phyloP scores from a whole-genome alignment of 2,329 filamentous ascomycete genomes.

The Xylariaceae sp. region DNA sequence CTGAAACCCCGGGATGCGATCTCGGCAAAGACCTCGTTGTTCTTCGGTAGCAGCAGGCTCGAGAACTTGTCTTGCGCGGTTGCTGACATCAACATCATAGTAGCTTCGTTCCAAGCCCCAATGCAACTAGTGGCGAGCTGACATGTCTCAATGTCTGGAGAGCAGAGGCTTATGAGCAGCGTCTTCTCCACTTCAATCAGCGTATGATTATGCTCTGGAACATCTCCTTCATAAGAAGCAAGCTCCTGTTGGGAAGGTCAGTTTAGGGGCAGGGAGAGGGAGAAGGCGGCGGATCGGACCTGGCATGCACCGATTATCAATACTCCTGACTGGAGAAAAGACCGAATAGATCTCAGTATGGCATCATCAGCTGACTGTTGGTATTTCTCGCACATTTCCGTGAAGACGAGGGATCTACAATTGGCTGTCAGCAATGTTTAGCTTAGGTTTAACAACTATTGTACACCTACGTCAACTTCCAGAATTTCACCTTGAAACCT shows the following conservation, averaged over 20 bases:
- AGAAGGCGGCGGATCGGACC: constrained; percentile 25
- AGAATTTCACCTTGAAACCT: constrained; percentile 38
- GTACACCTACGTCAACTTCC: constrained; percentile 41
- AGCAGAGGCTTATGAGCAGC: constrained; percentile 57
- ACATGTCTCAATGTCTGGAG: constrained; percentile 57
- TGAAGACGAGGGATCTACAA: constrained; percentile 37
- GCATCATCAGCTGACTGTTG: constrained; percentile 34
- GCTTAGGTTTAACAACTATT: too few species aligned
- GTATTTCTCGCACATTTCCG: constrained; percentile 42
- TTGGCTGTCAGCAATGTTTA: too few species aligned
- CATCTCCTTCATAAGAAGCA: constrained; percentile 44
- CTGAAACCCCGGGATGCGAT: constrained; percentile 57
- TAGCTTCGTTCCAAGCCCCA: constrained; percentile 55
- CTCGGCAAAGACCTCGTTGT: constrained; percentile 53
- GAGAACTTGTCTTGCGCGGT: constrained; percentile 34
- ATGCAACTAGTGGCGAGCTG: constrained; percentile 57
- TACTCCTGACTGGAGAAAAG: constrained; percentile 49
- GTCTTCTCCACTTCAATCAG: constrained; percentile 53
- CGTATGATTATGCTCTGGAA: constrained; percentile 45
- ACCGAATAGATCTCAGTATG: constrained; percentile 40
- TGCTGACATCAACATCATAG: constrained; percentile 35
- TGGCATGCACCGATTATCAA: constrained; percentile 43
- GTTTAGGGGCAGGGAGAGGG: constrained; percentile 1
- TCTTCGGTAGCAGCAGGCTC: constrained; percentile 52
- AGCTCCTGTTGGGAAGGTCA: constrained; percentile 37